Conservation (phyloP, 352 stramenopile genomes). For the Phytopythium boreale region DNA sequence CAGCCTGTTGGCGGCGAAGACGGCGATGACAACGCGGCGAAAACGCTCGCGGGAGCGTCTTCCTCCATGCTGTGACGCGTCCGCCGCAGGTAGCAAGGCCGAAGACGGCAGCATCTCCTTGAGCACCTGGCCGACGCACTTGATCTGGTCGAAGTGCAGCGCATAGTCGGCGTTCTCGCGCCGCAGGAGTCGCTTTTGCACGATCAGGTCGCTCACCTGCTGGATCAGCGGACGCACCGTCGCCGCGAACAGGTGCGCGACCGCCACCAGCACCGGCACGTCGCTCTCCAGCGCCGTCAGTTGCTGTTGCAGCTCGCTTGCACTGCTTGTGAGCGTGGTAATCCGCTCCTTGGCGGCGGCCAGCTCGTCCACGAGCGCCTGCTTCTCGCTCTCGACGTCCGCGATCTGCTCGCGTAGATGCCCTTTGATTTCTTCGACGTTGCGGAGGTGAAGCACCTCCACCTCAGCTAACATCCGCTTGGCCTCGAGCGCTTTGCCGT, state of each 20-base stretch:
- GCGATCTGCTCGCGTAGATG: conserved; percentile 24
- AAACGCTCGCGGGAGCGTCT: conserved; percentile 25
- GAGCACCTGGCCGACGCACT: conserved; percentile 57
- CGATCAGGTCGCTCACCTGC: conserved; percentile 61
- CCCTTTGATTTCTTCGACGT: conserved; percentile 33
- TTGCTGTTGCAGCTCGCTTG: conserved; percentile 22
- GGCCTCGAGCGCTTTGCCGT: conserved; percentile 31
- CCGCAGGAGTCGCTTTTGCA: conserved; percentile 51
- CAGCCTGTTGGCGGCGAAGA: conserved; percentile 71
- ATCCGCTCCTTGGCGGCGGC: conserved; percentile 17
- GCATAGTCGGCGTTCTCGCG: conserved; percentile 48
- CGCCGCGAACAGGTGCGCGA: conserved; percentile 60
- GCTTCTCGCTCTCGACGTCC: conserved; percentile 42
- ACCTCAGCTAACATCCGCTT: conserved; percentile 35
- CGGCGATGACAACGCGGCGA: conserved; percentile 47
- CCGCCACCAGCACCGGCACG: conserved; percentile 35
- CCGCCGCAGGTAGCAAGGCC: neutral
- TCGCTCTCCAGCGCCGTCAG: conserved; percentile 39
- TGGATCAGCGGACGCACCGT: conserved; percentile 55
- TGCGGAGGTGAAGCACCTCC: conserved; percentile 36
- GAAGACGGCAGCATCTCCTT: conserved; percentile 43
- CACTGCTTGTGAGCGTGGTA: conserved; percentile 13
- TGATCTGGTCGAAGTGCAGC: conserved; percentile 45
- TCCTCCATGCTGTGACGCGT: neutral
- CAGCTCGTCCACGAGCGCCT: conserved; percentile 23